Conservation (phyloP, 495 filamentous ascomycete genomes). For the Annulohypoxylon stygium region DNA sequence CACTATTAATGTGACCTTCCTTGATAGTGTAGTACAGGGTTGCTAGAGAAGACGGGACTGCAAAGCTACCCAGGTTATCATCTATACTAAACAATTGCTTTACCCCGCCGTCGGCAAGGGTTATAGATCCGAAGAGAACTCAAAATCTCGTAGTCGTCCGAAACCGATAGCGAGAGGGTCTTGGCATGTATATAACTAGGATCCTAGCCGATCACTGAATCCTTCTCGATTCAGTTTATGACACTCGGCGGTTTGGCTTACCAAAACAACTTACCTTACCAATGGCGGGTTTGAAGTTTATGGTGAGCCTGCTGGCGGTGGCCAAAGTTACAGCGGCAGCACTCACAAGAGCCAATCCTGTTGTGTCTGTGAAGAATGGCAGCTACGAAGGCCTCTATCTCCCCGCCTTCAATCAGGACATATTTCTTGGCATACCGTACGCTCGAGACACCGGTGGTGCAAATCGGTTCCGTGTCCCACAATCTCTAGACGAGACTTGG, state of each 20-base stretch:
- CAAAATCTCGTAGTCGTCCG: not conserved
- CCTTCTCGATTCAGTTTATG: not conserved
- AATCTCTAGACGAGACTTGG: conserved; percentile 62
- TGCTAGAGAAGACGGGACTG: not conserved
- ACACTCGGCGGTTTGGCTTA: not conserved
- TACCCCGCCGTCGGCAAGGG: conserved; percentile 16
- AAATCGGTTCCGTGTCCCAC: conserved; percentile 71
- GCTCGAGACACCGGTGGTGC: conserved; percentile 70
- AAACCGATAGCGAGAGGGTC: conserved; percentile 1
- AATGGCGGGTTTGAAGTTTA: conserved; percentile 26
- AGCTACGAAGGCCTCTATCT: conserved; percentile 55
- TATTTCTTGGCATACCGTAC: conserved; percentile 75
- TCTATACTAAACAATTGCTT: not conserved
- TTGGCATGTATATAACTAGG: not conserved
- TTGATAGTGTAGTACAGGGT: conserved; percentile 2
- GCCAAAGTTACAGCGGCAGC: conserved; percentile 3
- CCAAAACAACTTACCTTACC: not conserved
- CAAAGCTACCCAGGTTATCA: not conserved
- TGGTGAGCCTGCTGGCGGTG: conserved; percentile 23
- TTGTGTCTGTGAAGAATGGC: conserved; percentile 49
- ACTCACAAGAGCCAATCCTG: conserved; percentile 27
- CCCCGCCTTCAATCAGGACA: conserved; percentile 56
- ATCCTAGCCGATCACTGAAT: not conserved
- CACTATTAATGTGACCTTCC: conserved; percentile 30
- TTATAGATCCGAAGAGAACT: not conserved